Conservation (phyloP, 768 basidiomycete genomes). For the Podaxis mareebaensis region DNA sequence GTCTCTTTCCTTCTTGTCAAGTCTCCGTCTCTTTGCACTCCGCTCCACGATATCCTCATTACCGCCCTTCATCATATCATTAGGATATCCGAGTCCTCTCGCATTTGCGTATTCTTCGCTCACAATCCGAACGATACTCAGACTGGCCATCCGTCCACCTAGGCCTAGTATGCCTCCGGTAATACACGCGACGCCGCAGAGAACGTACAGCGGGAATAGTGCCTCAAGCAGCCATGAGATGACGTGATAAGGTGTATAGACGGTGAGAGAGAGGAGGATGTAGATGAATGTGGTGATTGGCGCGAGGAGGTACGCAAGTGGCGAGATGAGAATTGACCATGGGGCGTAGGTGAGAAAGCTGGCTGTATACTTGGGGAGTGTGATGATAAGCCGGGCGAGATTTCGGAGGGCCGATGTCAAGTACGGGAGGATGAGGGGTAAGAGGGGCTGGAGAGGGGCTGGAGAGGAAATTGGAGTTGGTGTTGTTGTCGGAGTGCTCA, state of each 20-base stretch:
- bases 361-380: conserved; percentile 11
- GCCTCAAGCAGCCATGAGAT: conserved; percentile 39
- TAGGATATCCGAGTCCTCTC: neutral
- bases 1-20: neutral
- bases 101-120: neutral
- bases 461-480: neutral
- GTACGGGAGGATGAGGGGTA: conserved; percentile 5
- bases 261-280: conserved; percentile 39
- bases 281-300: conserved; percentile 46
- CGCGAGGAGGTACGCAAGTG: conserved; percentile 44
- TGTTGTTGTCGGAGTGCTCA: conserved; percentile 2
- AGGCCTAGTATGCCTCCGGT: conserved; percentile 47
- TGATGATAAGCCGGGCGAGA: conserved; percentile 10
- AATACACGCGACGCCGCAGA: conserved; percentile 57
- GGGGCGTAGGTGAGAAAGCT: conserved; percentile 22
- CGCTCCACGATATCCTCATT: conserved; percentile 5
- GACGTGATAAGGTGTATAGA: conserved; percentile 47
- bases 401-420: neutral
- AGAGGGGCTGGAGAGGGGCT: neutral
- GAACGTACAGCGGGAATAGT: conserved; percentile 56
- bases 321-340: conserved; percentile 27
- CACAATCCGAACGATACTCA: neutral
- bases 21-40: conserved; percentile 13
- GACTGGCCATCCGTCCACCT: conserved; percentile 28
- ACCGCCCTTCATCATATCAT: neutral